A percentile compares a stretch with the other conserved stretches of the same genome.
These are phyloP conservation scores for Blastobotrys raffinosifermentans DNA, from an alignment of 1,139 yeast species.

Conservation along the genomic window DNA sequence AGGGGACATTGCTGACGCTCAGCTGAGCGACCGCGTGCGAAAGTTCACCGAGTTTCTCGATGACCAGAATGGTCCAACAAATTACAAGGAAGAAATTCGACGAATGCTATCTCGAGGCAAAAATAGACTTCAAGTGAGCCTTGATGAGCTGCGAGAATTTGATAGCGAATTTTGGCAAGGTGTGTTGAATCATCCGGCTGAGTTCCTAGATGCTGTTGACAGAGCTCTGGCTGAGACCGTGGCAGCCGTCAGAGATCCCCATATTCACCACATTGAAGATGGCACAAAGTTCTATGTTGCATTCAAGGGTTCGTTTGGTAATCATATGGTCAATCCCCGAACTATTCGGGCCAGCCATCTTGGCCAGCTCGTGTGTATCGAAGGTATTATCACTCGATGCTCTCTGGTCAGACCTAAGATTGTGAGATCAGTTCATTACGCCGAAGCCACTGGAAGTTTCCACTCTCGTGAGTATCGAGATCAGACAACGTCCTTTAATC, in stretches of 20 bases:
- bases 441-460: constrained; percentile 76
- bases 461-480: constrained; percentile 91
- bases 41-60: constrained; percentile 86
- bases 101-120: constrained; percentile 63
- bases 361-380: constrained; percentile 79
- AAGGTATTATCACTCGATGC: constrained; percentile 93
- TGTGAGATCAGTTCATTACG: constrained; percentile 87
- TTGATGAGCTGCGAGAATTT: constrained; percentile 85
- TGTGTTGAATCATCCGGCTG: constrained; percentile 68
- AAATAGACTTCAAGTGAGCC: constrained; percentile 64
- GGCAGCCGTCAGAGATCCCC: constrained; percentile 40
- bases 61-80: constrained; percentile 39
- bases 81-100: constrained; percentile 64
- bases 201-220: constrained; percentile 84
- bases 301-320: constrained; percentile 89
- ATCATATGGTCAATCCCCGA: constrained; percentile 81
- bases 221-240: constrained; percentile 76
- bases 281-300: constrained; percentile 69
- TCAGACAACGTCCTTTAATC: constrained; percentile 86
- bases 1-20: constrained; percentile 25
- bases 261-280: constrained; percentile 45
- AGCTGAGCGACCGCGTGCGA: constrained; percentile 69
- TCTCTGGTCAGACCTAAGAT: constrained; percentile 91
- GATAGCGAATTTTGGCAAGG: constrained; percentile 79
- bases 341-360: constrained; percentile 71